Percentiles rank a stretch among this genome's conserved stretches.
These are phyloP conservation scores for Apophysomyces sp. DNA, from an alignment of 371 early-diverging fungal genomes.

Conservation along the genomic window DNA sequence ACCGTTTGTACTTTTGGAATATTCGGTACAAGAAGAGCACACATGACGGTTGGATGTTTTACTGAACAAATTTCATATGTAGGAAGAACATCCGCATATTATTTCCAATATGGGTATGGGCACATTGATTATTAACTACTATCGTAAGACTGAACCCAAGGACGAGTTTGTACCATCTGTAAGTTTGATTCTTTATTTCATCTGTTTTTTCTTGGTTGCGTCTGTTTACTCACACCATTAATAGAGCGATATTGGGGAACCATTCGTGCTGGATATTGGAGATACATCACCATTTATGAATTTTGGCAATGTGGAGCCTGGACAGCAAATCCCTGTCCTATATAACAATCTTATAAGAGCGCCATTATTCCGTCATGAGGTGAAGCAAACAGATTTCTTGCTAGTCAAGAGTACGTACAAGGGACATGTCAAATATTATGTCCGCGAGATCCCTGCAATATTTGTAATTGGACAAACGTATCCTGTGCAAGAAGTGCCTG, in stretches of 20 bases:
- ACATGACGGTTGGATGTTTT: background rate
- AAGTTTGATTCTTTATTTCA: too few species aligned
- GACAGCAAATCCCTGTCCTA: conserved; percentile 84
- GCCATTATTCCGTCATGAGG: conserved; percentile 89
- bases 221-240: background rate
- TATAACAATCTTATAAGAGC: conserved; percentile 98
- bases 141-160: conserved; percentile 89
- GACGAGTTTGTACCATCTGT: conserved; percentile 78
- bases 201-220: background rate
- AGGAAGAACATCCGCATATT: conserved; percentile 98
- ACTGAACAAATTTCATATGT: background rate
- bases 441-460: conserved; percentile 84
- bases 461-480: conserved; percentile 98
- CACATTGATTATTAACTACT: conserved; percentile 94
- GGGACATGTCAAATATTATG: conserved; percentile 74
- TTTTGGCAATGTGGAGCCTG: conserved; percentile 95
- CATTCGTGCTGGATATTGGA: conserved; percentile 88
- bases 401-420: conserved; percentile 77
- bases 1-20: conserved; percentile 92
- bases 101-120: conserved; percentile 98
- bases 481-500: conserved; percentile 95
- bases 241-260: conserved; percentile 78
- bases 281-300: conserved; percentile 98
- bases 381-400: conserved; percentile 81
- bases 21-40: conserved; percentile 60